Percentiles rank a stretch among this genome's conserved stretches.
phyloP scores from a whole-genome alignment of 2,329 filamentous ascomycete genomes.

The Setomelanomma holmii region DNA sequence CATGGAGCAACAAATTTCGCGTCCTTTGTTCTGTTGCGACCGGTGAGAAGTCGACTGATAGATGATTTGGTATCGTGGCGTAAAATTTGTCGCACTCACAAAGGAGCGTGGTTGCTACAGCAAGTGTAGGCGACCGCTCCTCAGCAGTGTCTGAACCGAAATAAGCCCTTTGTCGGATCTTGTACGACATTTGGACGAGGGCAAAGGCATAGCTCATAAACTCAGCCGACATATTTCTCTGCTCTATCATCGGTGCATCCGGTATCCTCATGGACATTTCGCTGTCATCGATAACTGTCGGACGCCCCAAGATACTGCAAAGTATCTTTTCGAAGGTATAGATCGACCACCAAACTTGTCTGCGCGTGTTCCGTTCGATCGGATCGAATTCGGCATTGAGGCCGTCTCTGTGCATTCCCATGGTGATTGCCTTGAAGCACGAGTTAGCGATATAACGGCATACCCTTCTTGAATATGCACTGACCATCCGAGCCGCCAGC shows the following conservation, averaged over 20 bases:
- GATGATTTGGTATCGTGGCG: slow-evolving; percentile 17
- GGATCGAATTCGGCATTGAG: slow-evolving; percentile 49
- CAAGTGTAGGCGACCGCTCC: slow-evolving; percentile 26
- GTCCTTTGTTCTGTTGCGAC: slow-evolving; percentile 18
- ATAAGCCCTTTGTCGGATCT: slow-evolving; percentile 30
- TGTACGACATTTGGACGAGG: slow-evolving; percentile 25
- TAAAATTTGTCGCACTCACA: slow-evolving; percentile 28
- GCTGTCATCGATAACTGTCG: slow-evolving; percentile 33
- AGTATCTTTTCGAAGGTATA: slow-evolving; percentile 35
- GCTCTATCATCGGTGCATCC: slow-evolving; percentile 25
- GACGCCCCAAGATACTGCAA: slow-evolving; percentile 34
- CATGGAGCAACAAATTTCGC: slow-evolving; percentile 25
- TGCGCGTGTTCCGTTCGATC: slow-evolving; percentile 33
- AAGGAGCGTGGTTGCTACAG: slow-evolving; percentile 25
- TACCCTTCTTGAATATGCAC: slow-evolving; percentile 2
- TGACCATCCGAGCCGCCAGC: slow-evolving; percentile 49
- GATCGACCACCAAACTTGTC: slow-evolving; percentile 37
- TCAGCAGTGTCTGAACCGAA: slow-evolving; percentile 26
- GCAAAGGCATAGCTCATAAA: slow-evolving; percentile 18
- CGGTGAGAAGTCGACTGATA: slow-evolving; percentile 15
- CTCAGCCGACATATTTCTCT: slow-evolving; percentile 21
- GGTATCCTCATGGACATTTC: slow-evolving; percentile 31
- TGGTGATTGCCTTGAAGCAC: slow-evolving; percentile 45
- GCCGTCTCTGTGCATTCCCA: slow-evolving; percentile 55
- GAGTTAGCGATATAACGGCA: too few species aligned